Percentiles rank a stretch among this genome's conserved stretches.
Evolutionary conservation across 2,329 filamentous ascomycete species (phyloP).

Genomic region (Fusarium beomiforme): DNA sequence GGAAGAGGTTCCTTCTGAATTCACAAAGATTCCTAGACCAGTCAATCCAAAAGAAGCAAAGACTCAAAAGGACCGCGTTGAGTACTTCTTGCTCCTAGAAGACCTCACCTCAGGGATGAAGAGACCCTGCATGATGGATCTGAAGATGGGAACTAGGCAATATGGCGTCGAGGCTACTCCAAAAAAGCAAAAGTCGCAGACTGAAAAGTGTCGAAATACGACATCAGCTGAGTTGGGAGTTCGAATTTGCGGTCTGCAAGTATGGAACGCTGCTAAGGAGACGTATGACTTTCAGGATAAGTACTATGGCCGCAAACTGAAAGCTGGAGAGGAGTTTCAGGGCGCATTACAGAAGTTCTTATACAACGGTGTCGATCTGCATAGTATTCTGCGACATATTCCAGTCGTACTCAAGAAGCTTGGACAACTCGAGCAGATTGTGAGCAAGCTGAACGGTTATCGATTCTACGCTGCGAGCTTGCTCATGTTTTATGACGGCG

Average conservation of each 20-base stretch:
- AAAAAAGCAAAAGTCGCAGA: conserved; percentile 93
- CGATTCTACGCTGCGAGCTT: conserved; percentile 96
- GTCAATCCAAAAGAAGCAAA: conserved; percentile 83
- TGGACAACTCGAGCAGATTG: conserved; percentile 82
- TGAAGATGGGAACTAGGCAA: conserved; percentile 98
- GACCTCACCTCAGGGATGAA: conserved; percentile 98
- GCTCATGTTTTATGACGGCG: conserved; percentile 96
- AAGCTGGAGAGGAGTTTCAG: conserved; percentile 89
- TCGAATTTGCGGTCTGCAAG: conserved; percentile 93
- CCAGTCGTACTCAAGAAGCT: conserved; percentile 88
- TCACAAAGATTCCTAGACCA: conserved; percentile 64
- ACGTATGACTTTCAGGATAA: conserved; percentile 97
- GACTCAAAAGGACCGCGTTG: conserved; percentile 73
- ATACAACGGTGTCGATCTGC: conserved; percentile 85
- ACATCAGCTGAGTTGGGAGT: conserved; percentile 93
- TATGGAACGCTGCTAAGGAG: conserved; percentile 88
- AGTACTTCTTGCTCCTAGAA: conserved; percentile 93
- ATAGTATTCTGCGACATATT: conserved; percentile 85
- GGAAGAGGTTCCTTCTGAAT: conserved; percentile 36
- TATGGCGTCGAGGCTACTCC: conserved; percentile 92
- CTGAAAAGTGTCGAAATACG: conserved; percentile 90
- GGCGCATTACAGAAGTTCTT: conserved; percentile 88
- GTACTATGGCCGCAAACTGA: conserved; percentile 90
- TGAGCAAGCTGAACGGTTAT: conserved; percentile 82
- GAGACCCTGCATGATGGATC: conserved; percentile 92